Evolutionary conservation across 768 basidiomycete species (phyloP).

Genomic region (Piloderma croceum): DNA sequence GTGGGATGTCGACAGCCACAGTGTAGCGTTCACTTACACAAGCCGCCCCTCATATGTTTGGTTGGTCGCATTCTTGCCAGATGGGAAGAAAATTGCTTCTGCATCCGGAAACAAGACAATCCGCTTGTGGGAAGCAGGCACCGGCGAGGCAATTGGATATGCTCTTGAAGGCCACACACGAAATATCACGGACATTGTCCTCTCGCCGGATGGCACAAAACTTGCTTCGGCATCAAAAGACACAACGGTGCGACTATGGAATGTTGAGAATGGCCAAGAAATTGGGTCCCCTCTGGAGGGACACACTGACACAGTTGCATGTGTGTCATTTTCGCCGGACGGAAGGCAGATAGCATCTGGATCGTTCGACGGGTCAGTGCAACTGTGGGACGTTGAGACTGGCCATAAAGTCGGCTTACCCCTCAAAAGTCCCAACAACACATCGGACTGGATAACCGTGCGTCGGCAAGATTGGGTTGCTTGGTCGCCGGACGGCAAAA

Average conservation of each 20-base stretch:
- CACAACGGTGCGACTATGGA: slow-evolving; percentile 12
- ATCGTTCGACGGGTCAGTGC: slow-evolving; percentile 8
- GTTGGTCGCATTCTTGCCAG: too few species aligned
- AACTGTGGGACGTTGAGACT: slow-evolving; percentile 14
- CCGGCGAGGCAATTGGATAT: slow-evolving; percentile 19
- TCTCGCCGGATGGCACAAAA: slow-evolving; percentile 9
- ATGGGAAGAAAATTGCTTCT: too few species aligned
- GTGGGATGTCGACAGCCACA: too few species aligned
- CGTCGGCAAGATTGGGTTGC: too few species aligned
- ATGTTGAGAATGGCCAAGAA: slow-evolving; percentile 3
- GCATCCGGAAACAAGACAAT: slow-evolving; percentile 17
- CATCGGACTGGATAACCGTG: too few species aligned
- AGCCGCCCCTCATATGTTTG: too few species aligned
- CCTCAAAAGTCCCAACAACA: too few species aligned
- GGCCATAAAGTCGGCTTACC: too few species aligned
- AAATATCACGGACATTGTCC: slow-evolving; percentile 3
- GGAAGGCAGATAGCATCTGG: slow-evolving; percentile 10
- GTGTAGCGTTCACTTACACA: too few species aligned
- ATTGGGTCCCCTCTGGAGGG: slow-evolving; percentile 5
- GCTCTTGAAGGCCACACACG: slow-evolving; percentile 11
- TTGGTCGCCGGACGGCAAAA: too few species aligned
- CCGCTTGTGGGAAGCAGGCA: slow-evolving; percentile 22
- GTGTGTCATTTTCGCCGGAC: slow-evolving; percentile 15
- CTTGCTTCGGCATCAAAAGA: slow-evolving; percentile 11
- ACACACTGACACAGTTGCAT: slow-evolving; percentile 3